These are phyloP conservation scores for Metschnikowia cubensis DNA, from an alignment of 805 yeast genomes.

Conservation along the genomic window DNA sequence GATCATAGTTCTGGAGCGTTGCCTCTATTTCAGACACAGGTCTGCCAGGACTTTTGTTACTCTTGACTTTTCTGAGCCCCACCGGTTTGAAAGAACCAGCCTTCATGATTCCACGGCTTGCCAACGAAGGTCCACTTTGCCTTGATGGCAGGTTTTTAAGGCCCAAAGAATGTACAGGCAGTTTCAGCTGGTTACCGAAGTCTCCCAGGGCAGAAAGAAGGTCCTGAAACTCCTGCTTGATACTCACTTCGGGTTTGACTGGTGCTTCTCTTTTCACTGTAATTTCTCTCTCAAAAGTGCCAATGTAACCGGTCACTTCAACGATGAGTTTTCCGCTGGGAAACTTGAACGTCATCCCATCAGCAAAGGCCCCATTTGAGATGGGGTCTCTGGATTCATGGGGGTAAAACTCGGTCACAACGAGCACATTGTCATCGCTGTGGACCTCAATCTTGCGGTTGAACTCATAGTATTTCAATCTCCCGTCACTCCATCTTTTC, in stretches of 20 bases:
- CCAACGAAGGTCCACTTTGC: not conserved
- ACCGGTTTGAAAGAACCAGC: not conserved
- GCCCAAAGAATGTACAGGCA: not conserved
- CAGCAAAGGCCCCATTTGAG: constrained; percentile 16
- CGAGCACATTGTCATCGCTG: constrained; percentile 32
- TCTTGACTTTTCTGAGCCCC: constrained; percentile 1
- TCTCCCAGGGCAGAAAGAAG: not conserved
- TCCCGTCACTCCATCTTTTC: constrained; percentile 53
- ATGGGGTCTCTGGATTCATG: constrained; percentile 18
- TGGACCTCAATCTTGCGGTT: constrained; percentile 46
- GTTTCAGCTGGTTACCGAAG: not conserved
- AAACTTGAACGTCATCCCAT: constrained; percentile 23
- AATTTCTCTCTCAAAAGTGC: constrained; percentile 37
- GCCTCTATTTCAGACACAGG: not conserved
- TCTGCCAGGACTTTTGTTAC: not conserved
- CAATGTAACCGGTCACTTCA: constrained; percentile 28
- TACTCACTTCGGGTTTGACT: not conserved
- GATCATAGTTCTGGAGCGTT: not conserved
- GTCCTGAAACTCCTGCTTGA: constrained; percentile 1
- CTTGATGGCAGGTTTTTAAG: not conserved
- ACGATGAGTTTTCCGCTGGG: constrained; percentile 27
- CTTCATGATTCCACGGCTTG: not conserved
- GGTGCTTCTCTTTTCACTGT: not conserved
- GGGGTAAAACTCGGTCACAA: constrained; percentile 33
- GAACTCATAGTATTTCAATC: constrained; percentile 41